Percentiles rank a stretch among this genome's conserved stretches.
These are phyloP conservation scores for Rhododendron molle DNA, from an alignment of 148 eudicot genomes.

Conservation along the genomic window DNA sequence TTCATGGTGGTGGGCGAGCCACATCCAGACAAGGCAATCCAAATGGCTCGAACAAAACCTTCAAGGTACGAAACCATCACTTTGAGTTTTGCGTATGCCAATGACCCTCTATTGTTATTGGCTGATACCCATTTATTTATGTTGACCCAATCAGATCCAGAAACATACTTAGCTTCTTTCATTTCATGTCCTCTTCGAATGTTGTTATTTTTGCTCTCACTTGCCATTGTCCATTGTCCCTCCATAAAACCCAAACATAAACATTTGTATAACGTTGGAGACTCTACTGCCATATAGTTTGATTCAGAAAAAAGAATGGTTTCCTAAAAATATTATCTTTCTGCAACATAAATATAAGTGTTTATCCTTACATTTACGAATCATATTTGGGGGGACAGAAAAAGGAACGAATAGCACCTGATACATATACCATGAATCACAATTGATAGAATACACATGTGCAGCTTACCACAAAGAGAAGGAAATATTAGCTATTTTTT, in stretches of 20 bases:
- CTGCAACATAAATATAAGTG: background rate
- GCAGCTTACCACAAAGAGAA: background rate
- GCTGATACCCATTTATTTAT: background rate
- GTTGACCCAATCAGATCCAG: background rate
- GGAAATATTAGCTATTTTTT: background rate
- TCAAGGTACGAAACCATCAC: constrained; percentile 19
- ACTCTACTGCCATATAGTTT: background rate
- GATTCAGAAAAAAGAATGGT: background rate
- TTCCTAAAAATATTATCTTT: background rate
- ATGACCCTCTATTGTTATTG: background rate
- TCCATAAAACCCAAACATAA: background rate
- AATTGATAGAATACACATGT: background rate
- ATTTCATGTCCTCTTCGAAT: background rate
- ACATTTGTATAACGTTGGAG: background rate
- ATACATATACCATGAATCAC: background rate
- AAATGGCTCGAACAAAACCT: constrained; percentile 46
- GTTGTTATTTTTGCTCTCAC: background rate
- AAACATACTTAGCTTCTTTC: background rate
- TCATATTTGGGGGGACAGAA: background rate
- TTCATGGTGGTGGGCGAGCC: constrained; percentile 54
- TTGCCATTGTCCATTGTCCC: background rate
- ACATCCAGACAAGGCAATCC: constrained; percentile 40
- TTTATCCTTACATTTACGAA: background rate
- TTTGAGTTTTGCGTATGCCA: background rate
- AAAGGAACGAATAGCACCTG: background rate